Conservation (phyloP, 2,329 filamentous ascomycete species). For the Talaromyces sp. region DNA sequence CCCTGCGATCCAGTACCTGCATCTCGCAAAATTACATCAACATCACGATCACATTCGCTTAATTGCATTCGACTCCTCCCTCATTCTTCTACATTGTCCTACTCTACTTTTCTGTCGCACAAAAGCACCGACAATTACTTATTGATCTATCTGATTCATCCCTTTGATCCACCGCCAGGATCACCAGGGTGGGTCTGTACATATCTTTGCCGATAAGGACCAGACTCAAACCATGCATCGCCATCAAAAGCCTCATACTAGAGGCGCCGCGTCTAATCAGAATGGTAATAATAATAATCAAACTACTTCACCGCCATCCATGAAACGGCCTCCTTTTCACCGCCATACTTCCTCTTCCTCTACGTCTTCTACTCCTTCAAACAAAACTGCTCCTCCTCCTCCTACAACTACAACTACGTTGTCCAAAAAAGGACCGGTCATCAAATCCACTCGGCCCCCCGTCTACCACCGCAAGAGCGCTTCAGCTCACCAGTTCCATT, state of each 20-base stretch:
- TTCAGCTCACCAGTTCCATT: conserved; percentile 14
- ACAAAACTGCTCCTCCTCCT: conserved; percentile 21
- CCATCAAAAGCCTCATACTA: conserved; percentile 21
- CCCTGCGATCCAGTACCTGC: conserved; percentile 11
- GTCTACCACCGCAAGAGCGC: conserved; percentile 36
- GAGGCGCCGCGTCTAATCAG: not conserved
- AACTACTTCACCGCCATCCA: conserved; percentile 38
- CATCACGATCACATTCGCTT: conserved; percentile 7
- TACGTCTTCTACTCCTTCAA: conserved; percentile 24
- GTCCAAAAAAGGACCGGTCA: conserved; percentile 28
- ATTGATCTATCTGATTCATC: not conserved
- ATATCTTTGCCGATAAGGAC: not conserved
- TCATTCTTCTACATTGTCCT: not conserved
- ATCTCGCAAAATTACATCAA: conserved; percentile 5
- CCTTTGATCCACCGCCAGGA: conserved; percentile 12
- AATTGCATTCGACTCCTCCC: not conserved
- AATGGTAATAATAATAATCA: conserved; percentile 14
- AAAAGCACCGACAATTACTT: not conserved
- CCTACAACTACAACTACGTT: conserved; percentile 34
- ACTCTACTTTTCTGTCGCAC: not conserved
- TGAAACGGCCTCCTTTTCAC: conserved; percentile 33
- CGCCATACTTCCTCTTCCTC: conserved; percentile 32
- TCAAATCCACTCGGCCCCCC: conserved; percentile 32
- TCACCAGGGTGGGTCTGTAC: conserved; percentile 12
- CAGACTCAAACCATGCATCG: conserved; percentile 18